Conservation (phyloP, 306 rosid species). For the Sicyos baderoa region DNA sequence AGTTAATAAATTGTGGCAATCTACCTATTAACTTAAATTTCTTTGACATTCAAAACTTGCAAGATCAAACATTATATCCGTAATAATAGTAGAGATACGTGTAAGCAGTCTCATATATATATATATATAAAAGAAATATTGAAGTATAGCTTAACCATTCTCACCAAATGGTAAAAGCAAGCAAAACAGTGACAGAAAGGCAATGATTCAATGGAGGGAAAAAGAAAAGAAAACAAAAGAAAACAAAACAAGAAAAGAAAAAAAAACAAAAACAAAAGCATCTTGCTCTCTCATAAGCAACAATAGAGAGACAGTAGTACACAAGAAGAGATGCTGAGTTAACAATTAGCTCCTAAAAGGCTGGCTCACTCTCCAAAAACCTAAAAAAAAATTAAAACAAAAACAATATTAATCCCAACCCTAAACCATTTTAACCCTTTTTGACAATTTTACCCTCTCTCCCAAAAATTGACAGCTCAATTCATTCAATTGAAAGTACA, state of each 20-base stretch:
- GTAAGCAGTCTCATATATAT: no score
- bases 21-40: no score
- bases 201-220: not conserved
- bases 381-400: not conserved
- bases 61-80: no score
- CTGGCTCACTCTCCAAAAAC: no score
- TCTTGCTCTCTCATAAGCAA: not conserved
- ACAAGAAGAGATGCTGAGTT: constrained; percentile 17
- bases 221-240: not conserved
- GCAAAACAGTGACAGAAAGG: constrained; percentile 2
- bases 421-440: not conserved
- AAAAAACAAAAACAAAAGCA: not conserved
- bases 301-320: constrained; percentile 9
- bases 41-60: no score
- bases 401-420: not conserved
- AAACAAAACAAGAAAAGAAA: not conserved
- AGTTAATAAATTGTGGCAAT: no score
- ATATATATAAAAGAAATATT: no score
- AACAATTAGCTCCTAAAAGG: constrained; percentile 2
- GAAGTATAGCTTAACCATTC: no score
- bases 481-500: not conserved
- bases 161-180: constrained; percentile 8
- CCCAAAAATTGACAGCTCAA: not conserved
- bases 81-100: no score
- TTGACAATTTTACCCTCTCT: no score